Conservation (phyloP, 768 basidiomycete genomes). For the Leccinum subgranulosum region DNA sequence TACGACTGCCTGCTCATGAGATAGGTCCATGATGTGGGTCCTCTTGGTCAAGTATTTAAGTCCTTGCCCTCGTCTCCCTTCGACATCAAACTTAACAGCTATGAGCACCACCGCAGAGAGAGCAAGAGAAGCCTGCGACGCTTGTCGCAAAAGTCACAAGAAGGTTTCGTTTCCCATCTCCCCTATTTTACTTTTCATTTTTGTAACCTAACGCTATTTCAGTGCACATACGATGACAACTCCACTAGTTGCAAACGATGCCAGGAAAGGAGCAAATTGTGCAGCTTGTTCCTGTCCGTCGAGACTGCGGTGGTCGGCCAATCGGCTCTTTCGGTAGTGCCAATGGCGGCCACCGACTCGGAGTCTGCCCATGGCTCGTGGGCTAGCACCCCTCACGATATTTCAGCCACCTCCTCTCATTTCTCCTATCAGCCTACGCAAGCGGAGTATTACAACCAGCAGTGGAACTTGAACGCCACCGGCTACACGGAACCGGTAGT, state of each 20-base stretch:
- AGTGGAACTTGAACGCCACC: not conserved
- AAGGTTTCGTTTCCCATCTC: slow-evolving; percentile 10
- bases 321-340: slow-evolving; percentile 1
- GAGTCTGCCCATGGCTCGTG: slow-evolving; percentile 3
- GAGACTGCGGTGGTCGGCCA: slow-evolving; percentile 4
- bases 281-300: slow-evolving; percentile 16
- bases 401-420: not conserved
- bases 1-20: not conserved
- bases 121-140: slow-evolving; percentile 25
- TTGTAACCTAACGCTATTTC: not conserved
- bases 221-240: slow-evolving; percentile 20
- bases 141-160: slow-evolving; percentile 26
- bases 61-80: not conserved
- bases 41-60: slow-evolving; percentile 21
- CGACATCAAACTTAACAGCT: slow-evolving; percentile 1
- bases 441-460: not conserved
- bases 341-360: not conserved
- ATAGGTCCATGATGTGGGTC: slow-evolving; percentile 10
- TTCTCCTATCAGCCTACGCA: not conserved
- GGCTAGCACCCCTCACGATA: slow-evolving; percentile 3
- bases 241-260: slow-evolving; percentile 18
- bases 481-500: not conserved
- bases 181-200: not conserved
- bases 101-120: slow-evolving; percentile 22
- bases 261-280: slow-evolving; percentile 1